Evolutionary conservation across 108 stramenopile species (phyloP), one percentile per base, ranked within the genome.

Genomic region (Aurantiochytrium sp.): DNA sequence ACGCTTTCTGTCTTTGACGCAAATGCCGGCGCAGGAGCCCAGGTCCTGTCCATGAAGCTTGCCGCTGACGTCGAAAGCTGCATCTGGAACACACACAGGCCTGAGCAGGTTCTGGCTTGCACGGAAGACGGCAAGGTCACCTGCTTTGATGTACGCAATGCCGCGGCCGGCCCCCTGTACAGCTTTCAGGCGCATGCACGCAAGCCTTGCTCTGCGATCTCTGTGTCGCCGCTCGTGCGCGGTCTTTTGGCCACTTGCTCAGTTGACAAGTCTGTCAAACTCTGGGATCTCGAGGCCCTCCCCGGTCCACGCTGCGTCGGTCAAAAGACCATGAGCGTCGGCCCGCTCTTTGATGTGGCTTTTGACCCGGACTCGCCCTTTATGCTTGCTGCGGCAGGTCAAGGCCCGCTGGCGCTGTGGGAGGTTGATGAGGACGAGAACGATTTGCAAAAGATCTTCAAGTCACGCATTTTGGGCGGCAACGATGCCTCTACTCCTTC

Each of bases 101-200:
- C 94, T 4, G 94, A 97, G 58, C 94, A 91, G 58, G 88, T 98
- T 58, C 95, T 97, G 4, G 96, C 93, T 25, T 96, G 96, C n/a
- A 92, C 93, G 55, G 98, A 99, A 91, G 96, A 97, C 91, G 98
- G 98, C 14, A 91, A 91, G 5, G 90, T 99, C n/a, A 83, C 88
- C 72, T 95, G 94, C 88, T 97, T 96, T 95, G 98, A 99, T 90
- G 95, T 98, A 83, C 95, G 98, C 55, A 96, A 96, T 69, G 96
- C 97, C 90, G 95, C 90, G 23, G 57, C 35, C 59, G 55, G 53
- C 59, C 59, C 88, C 0, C 91, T 96, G 19, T 97, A 96, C 96
- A 92, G 94, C 12, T 92, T 97, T 72, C 92, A 96, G 45, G 97
- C 95, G 35, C 96, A 96, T 89, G 64, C 64, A 8, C 96, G 96